Conservation (phyloP, 208 protist species). For the Trypanosoma cruzi region DNA sequence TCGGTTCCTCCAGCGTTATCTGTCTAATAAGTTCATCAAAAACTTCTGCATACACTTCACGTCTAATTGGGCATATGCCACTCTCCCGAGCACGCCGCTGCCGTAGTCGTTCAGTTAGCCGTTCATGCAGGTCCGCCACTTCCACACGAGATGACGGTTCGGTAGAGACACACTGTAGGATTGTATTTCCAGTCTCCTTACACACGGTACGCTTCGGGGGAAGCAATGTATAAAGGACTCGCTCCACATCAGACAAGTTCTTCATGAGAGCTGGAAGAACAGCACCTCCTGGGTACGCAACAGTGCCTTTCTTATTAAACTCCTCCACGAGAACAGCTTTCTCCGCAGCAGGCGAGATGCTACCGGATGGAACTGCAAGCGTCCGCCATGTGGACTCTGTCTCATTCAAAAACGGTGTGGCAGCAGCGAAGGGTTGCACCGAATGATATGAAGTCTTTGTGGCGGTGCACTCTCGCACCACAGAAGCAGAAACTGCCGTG, state of each 20-base stretch:
- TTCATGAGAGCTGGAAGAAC: slow-evolving; percentile 47
- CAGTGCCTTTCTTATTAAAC: not conserved
- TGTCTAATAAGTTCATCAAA: slow-evolving; percentile 98
- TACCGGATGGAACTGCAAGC: not conserved
- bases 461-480: not conserved
- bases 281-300: slow-evolving; percentile 14
- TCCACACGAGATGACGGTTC: slow-evolving; percentile 64
- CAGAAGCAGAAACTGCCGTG: not conserved
- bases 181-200: slow-evolving; percentile 25
- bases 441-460: not conserved
- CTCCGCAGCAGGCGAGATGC: not conserved
- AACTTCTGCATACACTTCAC: slow-evolving; percentile 97
- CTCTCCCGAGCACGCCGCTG: slow-evolving; percentile 93
- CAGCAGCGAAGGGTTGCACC: not conserved
- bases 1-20: slow-evolving; percentile 97
- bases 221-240: slow-evolving; percentile 61
- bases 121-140: slow-evolving; percentile 86
- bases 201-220: slow-evolving; percentile 32
- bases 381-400: not conserved
- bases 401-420: not conserved
- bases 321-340: not conserved
- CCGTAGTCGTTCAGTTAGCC: slow-evolving; percentile 89
- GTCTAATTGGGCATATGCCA: slow-evolving; percentile 97
- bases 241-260: slow-evolving; percentile 35
- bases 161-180: slow-evolving; percentile 61